Percentiles rank a stretch among this genome's conserved stretches.
Evolutionary conservation across 2,329 filamentous ascomycete species (phyloP).

Genomic region (Botryotinia globosa): DNA sequence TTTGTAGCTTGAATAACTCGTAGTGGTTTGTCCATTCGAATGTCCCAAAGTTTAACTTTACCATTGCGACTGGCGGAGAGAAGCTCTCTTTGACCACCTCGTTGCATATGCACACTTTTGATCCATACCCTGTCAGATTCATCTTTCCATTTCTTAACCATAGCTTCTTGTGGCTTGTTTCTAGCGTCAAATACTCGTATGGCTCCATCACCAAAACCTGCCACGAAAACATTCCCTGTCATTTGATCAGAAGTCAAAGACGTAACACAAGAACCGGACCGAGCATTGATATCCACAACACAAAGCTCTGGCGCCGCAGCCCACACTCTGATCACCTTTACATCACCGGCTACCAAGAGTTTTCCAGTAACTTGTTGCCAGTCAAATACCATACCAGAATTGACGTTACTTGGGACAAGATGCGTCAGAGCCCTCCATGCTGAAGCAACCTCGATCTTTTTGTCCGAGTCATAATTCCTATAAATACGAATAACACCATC

Average conservation of each 20-base stretch:
- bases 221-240: conserved; percentile 92
- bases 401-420: conserved; percentile 89
- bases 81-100: conserved; percentile 87
- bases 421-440: conserved; percentile 90
- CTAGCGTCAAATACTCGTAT: conserved; percentile 93
- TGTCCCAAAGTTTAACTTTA: conserved; percentile 94
- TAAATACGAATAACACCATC: conserved; percentile 94
- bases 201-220: conserved; percentile 93
- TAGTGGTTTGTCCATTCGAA: conserved; percentile 77
- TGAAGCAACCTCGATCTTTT: conserved; percentile 78
- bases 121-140: conserved; percentile 85
- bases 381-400: conserved; percentile 94
- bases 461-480: conserved; percentile 79
- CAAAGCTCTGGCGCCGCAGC: conserved; percentile 92
- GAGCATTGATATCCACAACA: conserved; percentile 87
- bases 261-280: conserved; percentile 93
- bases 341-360: conserved; percentile 92
- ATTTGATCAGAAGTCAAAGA: conserved; percentile 96
- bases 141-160: conserved; percentile 97
- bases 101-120: conserved; percentile 93
- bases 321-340: conserved; percentile 94
- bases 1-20: conserved; percentile 71
- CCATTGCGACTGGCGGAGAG: conserved; percentile 88
- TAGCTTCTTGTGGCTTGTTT: conserved; percentile 76
- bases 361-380: conserved; percentile 98